Conservation (phyloP, 306 rosid species). For the Cucurbita maxima region DNA sequence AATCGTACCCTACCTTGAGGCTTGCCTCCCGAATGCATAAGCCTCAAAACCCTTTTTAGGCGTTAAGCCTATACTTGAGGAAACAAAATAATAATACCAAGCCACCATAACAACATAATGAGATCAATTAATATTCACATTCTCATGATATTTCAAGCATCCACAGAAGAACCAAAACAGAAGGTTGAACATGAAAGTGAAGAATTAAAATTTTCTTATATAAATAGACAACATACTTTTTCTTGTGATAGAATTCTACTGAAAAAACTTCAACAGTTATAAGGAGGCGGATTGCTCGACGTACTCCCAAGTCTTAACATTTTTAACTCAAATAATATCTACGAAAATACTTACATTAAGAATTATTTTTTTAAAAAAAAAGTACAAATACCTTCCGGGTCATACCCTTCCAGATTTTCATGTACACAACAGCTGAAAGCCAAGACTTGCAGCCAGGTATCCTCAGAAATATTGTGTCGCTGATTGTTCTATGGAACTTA, state of each 20-base stretch:
- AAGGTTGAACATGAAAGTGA: neutral
- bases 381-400: conserved; percentile 67
- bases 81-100: neutral
- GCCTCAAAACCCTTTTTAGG: neutral
- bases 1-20: neutral
- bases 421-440: conserved; percentile 88
- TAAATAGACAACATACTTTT: neutral
- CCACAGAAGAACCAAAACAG: neutral
- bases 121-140: neutral
- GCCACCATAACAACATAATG: neutral
- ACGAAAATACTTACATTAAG: neutral
- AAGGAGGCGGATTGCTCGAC: neutral
- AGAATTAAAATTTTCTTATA: neutral
- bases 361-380: neutral
- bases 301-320: neutral
- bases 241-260: neutral
- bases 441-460: conserved; percentile 91
- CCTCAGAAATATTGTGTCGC: conserved; percentile 89
- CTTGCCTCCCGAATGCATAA: neutral
- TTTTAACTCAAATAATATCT: neutral
- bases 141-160: neutral
- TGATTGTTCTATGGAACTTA: conserved; percentile 55
- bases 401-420: conserved; percentile 82
- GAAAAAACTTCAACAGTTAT: neutral
- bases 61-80: neutral